Base-by-base conservation (phyloP, 495 filamentous ascomycete species). In the Xylaria acuta region DNA sequence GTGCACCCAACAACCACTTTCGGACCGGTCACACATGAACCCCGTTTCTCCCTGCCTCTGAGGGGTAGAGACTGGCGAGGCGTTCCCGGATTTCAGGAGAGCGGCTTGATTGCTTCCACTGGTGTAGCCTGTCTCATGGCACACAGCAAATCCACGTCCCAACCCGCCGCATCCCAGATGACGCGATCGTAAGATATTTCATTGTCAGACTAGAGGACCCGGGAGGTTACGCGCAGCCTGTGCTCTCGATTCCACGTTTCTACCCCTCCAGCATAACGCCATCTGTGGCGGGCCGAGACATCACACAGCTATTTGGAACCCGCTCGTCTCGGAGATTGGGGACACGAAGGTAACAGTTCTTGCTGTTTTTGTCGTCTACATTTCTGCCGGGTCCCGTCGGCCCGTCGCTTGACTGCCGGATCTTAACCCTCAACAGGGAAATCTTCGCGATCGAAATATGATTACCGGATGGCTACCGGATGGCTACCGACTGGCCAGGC, bases 361-460 rank as follows among this genome's bases (percentile, higher is more conserved):
- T n/a, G n/a, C n/a, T n/a, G n/a, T n/a, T 30, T 49, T 62, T 40
- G 32, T 51, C 22, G 4, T 36, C 68, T 25, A 30, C 5, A 20
- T 53, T 27, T 45, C 72, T 79, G 77, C 74, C 70, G 74, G 70
- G 27, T 67, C 72, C 75, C 77, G 77, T 73, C 53, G 49, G 22
- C 58, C 63, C 72, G 51, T 73, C 77, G 74, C 75, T 76, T 73
- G 74, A 75, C 72, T 76, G 74, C 75, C 64, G 75, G 75, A 77
- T 79, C 77, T 77, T 40, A 68, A 70, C 73, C 74, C 69, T 67
- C 74, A 74, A 77, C 64, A 75, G 71, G 74, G 67, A 77, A 74
- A 67, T 73, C 27, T 77, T 79, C 74, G 75, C 75, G 77, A 79
- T 69, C 56, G 36, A 45, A 47, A 30, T 70, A 38, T 9, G 34